phyloP scores from a whole-genome alignment of 2,329 filamentous ascomycete genomes.

The Xylaria sp. region DNA sequence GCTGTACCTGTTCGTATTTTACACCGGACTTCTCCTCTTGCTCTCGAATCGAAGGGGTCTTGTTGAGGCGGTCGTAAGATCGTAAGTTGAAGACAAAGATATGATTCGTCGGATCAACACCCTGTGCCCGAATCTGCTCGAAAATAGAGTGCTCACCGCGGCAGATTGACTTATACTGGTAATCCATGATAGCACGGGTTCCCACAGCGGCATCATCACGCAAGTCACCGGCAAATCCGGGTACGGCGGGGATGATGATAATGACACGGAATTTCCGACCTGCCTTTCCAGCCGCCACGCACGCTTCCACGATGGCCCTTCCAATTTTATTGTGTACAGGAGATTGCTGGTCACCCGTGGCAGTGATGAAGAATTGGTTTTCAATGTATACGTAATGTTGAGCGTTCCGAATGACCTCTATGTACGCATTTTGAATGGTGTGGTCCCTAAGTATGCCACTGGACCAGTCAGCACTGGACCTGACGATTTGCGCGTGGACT shows the following conservation, averaged over 20 bases:
- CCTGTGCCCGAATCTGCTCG: constrained; percentile 76
- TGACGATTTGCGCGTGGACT: constrained; percentile 84
- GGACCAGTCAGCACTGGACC: constrained; percentile 93
- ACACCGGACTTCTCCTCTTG: constrained; percentile 86
- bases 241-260: constrained; percentile 88
- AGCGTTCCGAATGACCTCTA: constrained; percentile 84
- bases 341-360: constrained; percentile 86
- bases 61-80: constrained; percentile 91
- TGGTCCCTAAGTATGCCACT: constrained; percentile 87
- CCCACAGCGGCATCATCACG: constrained; percentile 84
- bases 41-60: constrained; percentile 76
- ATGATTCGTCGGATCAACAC: constrained; percentile 80
- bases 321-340: constrained; percentile 92
- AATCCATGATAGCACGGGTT: constrained; percentile 97
- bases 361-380: constrained; percentile 98
- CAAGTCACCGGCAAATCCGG: constrained; percentile 93
- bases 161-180: constrained; percentile 96
- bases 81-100: constrained; percentile 95
- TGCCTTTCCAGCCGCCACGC: constrained; percentile 83
- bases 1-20: constrained; percentile 86
- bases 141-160: constrained; percentile 93
- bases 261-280: constrained; percentile 91
- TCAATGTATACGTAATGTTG: constrained; percentile 97
- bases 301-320: constrained; percentile 88
- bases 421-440: constrained; percentile 89